These are phyloP conservation scores for Cladorrhinum samala DNA, from an alignment of 495 filamentous ascomycete species.

Conservation along the genomic window DNA sequence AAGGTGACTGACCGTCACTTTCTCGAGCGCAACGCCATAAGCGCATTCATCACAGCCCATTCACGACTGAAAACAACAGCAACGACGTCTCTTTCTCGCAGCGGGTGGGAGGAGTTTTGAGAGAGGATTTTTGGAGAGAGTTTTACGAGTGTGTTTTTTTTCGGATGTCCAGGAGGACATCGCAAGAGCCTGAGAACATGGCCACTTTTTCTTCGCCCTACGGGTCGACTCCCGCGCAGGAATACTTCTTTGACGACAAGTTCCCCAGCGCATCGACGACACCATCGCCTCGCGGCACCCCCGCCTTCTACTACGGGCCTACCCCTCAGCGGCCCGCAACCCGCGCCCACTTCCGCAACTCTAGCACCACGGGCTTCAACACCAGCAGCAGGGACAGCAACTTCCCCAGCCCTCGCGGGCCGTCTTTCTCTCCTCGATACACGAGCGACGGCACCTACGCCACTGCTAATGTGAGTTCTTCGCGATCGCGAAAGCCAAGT, in stretches of 20 bases:
- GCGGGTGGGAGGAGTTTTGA: slow-evolving; percentile 16
- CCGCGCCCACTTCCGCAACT: slow-evolving; percentile 39
- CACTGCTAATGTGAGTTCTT: slow-evolving; percentile 51
- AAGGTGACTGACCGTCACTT: slow-evolving; percentile 48
- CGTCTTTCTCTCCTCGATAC: slow-evolving; percentile 44
- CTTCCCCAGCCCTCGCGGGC: slow-evolving; percentile 31
- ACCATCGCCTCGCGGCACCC: slow-evolving; percentile 42
- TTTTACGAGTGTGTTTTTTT: not conserved
- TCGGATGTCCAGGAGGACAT: slow-evolving; percentile 29
- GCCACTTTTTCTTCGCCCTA: slow-evolving; percentile 44
- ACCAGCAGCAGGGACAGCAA: slow-evolving; percentile 12
- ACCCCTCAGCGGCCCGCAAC: slow-evolving; percentile 43
- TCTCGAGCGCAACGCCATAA: slow-evolving; percentile 42
- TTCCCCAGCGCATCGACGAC: slow-evolving; percentile 44
- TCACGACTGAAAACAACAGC: slow-evolving; percentile 17
- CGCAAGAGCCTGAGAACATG: slow-evolving; percentile 34
- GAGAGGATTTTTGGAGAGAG: slow-evolving; percentile 6
- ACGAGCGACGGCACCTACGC: slow-evolving; percentile 51
- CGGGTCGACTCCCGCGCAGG: slow-evolving; percentile 34
- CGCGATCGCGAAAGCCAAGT: slow-evolving; percentile 44
- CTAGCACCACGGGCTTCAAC: slow-evolving; percentile 28
- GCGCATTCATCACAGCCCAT: slow-evolving; percentile 28
- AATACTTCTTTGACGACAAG: slow-evolving; percentile 37
- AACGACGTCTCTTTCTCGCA: slow-evolving; percentile 19
- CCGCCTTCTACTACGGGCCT: slow-evolving; percentile 36